Conservation (phyloP, 129 eudicot genomes). For the Tagetes erecta region DNA sequence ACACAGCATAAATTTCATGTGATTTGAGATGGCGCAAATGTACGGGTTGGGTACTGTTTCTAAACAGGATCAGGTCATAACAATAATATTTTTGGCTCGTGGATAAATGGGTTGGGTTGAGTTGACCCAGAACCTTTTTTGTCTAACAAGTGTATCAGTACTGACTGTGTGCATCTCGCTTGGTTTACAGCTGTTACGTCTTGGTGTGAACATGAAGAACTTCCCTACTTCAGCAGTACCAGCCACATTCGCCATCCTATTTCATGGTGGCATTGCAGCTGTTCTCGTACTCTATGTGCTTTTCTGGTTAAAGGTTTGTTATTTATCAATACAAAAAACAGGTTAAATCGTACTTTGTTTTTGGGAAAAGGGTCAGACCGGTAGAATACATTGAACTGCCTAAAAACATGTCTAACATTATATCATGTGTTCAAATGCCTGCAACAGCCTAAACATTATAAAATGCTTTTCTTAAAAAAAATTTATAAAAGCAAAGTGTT, state of each 20-base stretch:
- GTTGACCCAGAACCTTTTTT: background rate
- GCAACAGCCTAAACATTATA: too few species aligned
- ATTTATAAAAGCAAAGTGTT: too few species aligned
- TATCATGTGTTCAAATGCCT: too few species aligned
- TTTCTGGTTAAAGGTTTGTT: constrained; percentile 89
- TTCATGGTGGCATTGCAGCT: constrained; percentile 81
- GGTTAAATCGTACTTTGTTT: background rate
- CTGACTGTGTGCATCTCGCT: background rate
- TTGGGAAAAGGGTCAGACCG: background rate
- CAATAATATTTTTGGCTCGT: background rate
- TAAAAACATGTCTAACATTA: background rate
- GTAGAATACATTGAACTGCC: background rate
- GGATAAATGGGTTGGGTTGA: background rate
- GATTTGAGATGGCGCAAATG: background rate
- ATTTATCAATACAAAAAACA: background rate
- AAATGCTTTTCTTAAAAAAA: too few species aligned
- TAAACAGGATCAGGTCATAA: background rate
- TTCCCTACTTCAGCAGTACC: constrained; percentile 71
- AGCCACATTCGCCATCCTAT: constrained; percentile 64
- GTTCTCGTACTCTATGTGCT: constrained; percentile 62
- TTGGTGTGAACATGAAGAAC: constrained; percentile 77
- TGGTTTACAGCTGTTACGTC: constrained; percentile 54
- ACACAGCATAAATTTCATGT: too few species aligned
- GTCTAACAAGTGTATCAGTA: background rate
- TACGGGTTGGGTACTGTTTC: background rate